phyloP scores from a whole-genome alignment of 352 stramenopile genomes.

The Halophytophthora batemanensis region DNA sequence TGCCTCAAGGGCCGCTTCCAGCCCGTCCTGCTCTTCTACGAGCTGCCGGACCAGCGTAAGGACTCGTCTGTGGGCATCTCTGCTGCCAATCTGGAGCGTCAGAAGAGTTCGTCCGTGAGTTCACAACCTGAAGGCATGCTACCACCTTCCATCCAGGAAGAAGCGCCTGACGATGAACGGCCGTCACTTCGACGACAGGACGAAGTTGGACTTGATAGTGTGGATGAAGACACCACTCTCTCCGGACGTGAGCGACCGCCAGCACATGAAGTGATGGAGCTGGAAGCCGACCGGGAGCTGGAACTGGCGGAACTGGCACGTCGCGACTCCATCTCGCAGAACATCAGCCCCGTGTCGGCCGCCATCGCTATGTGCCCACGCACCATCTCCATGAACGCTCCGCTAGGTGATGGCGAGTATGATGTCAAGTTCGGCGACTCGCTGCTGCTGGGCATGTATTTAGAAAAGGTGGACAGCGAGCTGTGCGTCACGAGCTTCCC shows the following conservation, averaged over 20 bases:
- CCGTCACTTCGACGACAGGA: constrained; percentile 31
- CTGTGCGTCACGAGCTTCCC: constrained; percentile 81
- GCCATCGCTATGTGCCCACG: constrained; percentile 81
- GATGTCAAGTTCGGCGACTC: constrained; percentile 74
- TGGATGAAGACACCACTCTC: constrained; percentile 29
- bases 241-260: constrained; percentile 10
- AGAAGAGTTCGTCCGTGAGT: constrained; percentile 60
- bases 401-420: constrained; percentile 55
- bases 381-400: constrained; percentile 69
- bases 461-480: constrained; percentile 72
- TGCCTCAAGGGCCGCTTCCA: constrained; percentile 83
- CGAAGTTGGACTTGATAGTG: constrained; percentile 26
- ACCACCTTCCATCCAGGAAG: constrained; percentile 53
- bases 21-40: constrained; percentile 81
- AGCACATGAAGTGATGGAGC: constrained; percentile 29
- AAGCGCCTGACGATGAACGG: constrained; percentile 37
- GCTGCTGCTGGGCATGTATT: constrained; percentile 75
- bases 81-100: constrained; percentile 29
- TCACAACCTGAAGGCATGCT: constrained; percentile 50
- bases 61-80: constrained; percentile 78
- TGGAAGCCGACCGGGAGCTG: constrained; percentile 49
- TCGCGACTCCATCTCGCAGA: constrained; percentile 52
- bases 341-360: constrained; percentile 72
- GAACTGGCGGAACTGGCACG: constrained; percentile 51
- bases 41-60: constrained; percentile 76